These are phyloP conservation scores for Nemania sp. DNA, from an alignment of 2,329 filamentous ascomycete genomes.

Conservation along the genomic window DNA sequence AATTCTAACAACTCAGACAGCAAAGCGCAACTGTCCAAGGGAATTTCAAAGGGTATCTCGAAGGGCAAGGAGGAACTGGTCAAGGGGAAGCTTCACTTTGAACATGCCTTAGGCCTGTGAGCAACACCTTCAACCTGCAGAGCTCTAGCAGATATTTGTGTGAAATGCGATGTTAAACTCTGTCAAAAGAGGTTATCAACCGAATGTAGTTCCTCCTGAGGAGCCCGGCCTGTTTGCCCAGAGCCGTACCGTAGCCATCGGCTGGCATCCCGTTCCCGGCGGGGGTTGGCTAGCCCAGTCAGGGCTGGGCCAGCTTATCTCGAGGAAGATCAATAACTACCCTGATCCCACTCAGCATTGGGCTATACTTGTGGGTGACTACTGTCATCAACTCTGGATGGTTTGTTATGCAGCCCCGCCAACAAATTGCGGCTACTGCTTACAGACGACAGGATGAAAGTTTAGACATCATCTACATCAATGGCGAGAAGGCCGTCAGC, in stretches of 20 bases:
- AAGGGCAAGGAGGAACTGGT: constrained; percentile 24
- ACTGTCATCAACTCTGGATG: constrained; percentile 33
- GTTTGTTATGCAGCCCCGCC: constrained; percentile 10
- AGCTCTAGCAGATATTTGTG: not conserved
- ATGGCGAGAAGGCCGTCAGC: constrained; percentile 12
- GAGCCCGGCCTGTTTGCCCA: constrained; percentile 20
- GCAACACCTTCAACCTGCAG: not conserved
- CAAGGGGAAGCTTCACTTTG: constrained; percentile 27
- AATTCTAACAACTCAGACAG: constrained; percentile 22
- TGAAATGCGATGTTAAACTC: constrained; percentile 12
- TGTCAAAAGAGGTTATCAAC: constrained; percentile 24
- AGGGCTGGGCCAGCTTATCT: constrained; percentile 25
- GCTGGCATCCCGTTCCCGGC: constrained; percentile 30
- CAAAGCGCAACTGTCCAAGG: constrained; percentile 24
- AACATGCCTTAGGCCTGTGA: constrained; percentile 30
- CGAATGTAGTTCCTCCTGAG: constrained; percentile 25
- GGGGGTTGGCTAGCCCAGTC: constrained; percentile 26
- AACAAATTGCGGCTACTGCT: constrained; percentile 9
- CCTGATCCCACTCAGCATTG: constrained; percentile 31
- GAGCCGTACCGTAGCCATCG: constrained; percentile 23
- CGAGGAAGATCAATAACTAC: constrained; percentile 27
- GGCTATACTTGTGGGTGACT: constrained; percentile 30
- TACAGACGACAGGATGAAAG: constrained; percentile 26
- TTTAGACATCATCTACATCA: constrained; percentile 30
- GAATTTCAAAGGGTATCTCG: constrained; percentile 18